Base-by-base conservation (phyloP, 1,139 yeast genomes). In the Pichia sp. region DNA sequence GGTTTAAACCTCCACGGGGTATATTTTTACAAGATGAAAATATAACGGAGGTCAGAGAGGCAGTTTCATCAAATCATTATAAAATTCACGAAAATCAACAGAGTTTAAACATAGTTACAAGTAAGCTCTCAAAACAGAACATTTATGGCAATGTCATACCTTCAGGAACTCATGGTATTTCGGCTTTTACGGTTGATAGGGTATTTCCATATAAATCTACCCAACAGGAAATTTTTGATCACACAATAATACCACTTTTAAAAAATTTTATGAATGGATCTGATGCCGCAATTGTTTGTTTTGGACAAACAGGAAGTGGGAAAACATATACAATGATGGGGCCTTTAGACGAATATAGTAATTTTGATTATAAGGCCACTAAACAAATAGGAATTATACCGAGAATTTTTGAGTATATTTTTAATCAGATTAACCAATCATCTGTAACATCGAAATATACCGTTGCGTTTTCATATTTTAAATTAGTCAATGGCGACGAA, bases 271-370 rank as follows among this genome's bases (percentile, higher is more conserved):
- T 87, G 51, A 71, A 74, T 35, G 97, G 97, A 0, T 87, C 84
- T 59, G 87, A 89, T 61, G 92, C 94, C 23, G 81, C 96, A 0
- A 82, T 89, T 0, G 66, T 89, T 38, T 90, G 95, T 1, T 89
- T 87, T 62, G 97, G 96, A 7, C 96, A 86, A 60, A 83, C 95
- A 0, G 94, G 95, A 0, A 76, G 94, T 1, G 96, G 96, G 4
- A 87, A 87, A 59, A 79, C 95, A 0, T 80, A 78, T 59, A 84
- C 96, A 2, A 84, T 89, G 95, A 76, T 85, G 75, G 96, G 96
- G 0, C 66, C 20, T 10, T 11, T 22, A 22, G n/a, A 3, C 5
- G 7, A 11, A 5, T n/a, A 24, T 33, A 10, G 3, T 4, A 8
- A 70, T 23, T 57, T 71, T n/a, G 70, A 67, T 26, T 71, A 70